Base-by-base conservation (phyloP, 1,139 yeast genomes). In the Scheffersomyces titani region DNA sequence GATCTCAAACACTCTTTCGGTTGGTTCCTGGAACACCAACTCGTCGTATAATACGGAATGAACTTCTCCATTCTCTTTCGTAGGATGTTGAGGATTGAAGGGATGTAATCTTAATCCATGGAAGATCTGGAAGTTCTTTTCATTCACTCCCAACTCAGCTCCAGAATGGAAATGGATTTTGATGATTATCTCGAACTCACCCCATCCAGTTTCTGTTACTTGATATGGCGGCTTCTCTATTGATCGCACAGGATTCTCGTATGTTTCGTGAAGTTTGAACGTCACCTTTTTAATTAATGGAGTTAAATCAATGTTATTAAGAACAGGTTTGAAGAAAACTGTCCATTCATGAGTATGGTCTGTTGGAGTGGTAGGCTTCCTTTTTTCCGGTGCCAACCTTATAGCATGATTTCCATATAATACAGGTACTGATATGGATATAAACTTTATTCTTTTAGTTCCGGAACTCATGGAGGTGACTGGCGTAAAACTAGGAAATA, bases 171-270 rank as follows among this genome's bases (percentile, higher is more conserved):
- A 94, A 71, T 88, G 93, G 44, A 94, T 84, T 70, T 93, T 91
- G 57, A 94, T 88, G 48, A 90, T 85, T 60, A 96, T 90, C 68
- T 94, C 99, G 74, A 94, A 94, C 72, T 94, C 99, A 60, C 99
- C 99, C 99, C 99, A 94, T 0, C 99, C 99, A 0, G 98, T 91
- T 69, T 96, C 99, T 0, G 97, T 90, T 16, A 94, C 93, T 70
- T 93, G 96, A 66, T 90, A 94, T 0, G 99, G 99, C 2, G 98
- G 98, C 44, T 81, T 72, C 62, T 94, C 99, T 6, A 94, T 81
- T 1, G 96, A 82, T 57, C 99, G 77, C 19, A 92, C 86, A 1
- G 98, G 86, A 64, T 88, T 90, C 13, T 89, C 90, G 67, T 94
- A 94, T 0, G 99, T 94, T 63, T 94, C 99, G 71, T 94, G 99